A percentile compares a stretch with the other conserved stretches of the same genome.
These are phyloP conservation scores for Penicillium sp. DNA, from an alignment of 2,329 filamentous ascomycete genomes.

Conservation along the genomic window DNA sequence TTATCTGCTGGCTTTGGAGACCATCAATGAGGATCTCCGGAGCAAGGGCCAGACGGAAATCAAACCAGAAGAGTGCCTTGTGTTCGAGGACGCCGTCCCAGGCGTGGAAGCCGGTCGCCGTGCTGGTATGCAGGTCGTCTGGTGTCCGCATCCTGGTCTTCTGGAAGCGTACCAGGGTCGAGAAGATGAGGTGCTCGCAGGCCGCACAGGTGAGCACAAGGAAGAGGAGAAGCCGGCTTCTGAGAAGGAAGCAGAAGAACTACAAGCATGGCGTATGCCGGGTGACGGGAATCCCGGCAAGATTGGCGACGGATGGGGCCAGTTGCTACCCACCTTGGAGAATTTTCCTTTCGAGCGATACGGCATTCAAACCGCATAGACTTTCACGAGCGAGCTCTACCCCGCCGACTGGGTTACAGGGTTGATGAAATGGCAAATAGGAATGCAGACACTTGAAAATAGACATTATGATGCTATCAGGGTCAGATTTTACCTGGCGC, in stretches of 20 bases:
- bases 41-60: conserved; percentile 60
- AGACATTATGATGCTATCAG: no score
- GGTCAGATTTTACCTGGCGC: no score
- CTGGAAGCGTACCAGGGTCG: conserved; percentile 71
- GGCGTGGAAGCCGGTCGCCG: conserved; percentile 87
- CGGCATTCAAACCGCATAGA: conserved; percentile 49
- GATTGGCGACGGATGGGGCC: conserved; percentile 60
- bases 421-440: no score
- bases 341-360: conserved; percentile 60
- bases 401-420: no score
- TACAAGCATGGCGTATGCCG: conserved; percentile 38
- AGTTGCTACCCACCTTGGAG: conserved; percentile 53
- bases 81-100: conserved; percentile 93
- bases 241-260: conserved; percentile 40
- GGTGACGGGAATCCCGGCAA: conserved; percentile 52
- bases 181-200: conserved; percentile 80
- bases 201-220: conserved; percentile 68
- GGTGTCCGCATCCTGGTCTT: conserved; percentile 81
- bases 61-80: conserved; percentile 80
- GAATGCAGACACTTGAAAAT: no score
- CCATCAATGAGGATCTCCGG: conserved; percentile 71
- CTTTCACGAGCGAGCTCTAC: no score
- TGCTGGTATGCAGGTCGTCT: conserved; percentile 91
- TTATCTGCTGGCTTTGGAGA: conserved; percentile 79
- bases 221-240: conserved; percentile 47